Evolutionary conservation across 2,329 filamentous ascomycete species (phyloP), one percentile per base, ranked within the genome.

Genomic region (Sporothrix euskadiensis): DNA sequence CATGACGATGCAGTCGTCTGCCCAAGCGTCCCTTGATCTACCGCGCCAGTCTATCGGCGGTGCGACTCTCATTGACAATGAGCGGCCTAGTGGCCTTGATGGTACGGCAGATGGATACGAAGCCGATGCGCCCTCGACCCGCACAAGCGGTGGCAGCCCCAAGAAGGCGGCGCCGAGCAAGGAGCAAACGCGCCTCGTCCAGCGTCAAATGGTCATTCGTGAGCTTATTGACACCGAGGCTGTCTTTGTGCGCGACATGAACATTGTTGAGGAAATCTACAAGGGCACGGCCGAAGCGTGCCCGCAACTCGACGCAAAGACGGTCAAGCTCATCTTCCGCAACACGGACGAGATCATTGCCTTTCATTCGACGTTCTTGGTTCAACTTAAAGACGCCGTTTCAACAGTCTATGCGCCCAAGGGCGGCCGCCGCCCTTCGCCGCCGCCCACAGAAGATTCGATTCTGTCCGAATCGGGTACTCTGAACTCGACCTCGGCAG

Each of bases 251-350:
- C 90, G 94, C 76, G 96, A 99, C 80, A 95, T 99, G 93, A 97
- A 94, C 80, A 95, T 99, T 71, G 92, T 97, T 2, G 94, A 97
- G 79, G 94, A 98, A 79, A 98, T 99, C 72, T 99, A 98, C 85
- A 97, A 97, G 82, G 94, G 93, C 59, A 98, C 96, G 0, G 93
- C 94, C 0, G 90, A 92, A 77, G 92, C 92, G 12, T 94, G 92
- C 73, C 89, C 93, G 9, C 89, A 94, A 76, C 88, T 98, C 39
- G 93, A 92, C 59, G 84, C 88, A 57, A 92, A 95, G 76, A 97
- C 97, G 75, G 91, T 97, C 78, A 97, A 94, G 80, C 87, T 92
- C 14, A 89, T 99, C 19, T 99, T 99, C 81, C 91, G 94, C 75
- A 99, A 99, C 79, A 94, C 92, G 4, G 92, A 96, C 78, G 92